Conservation (phyloP, 371 early-diverging fungal genomes). For the Rhizopus arrhizus region DNA sequence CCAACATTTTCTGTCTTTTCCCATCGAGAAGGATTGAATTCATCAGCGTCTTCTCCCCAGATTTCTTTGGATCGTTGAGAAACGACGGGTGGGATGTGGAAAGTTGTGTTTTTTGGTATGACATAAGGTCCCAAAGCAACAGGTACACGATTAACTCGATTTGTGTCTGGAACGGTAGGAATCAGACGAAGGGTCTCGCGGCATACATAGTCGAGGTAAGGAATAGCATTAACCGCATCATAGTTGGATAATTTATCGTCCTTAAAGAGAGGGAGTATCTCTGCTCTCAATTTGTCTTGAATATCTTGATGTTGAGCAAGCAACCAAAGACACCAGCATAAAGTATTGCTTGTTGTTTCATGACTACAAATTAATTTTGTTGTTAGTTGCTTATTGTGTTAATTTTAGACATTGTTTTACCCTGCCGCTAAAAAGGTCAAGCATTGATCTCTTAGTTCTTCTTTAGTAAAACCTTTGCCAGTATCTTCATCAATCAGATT, state of each 20-base stretch:
- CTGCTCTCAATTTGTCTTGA: constrained; percentile 46
- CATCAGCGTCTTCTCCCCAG: constrained; percentile 70
- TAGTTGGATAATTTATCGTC: constrained; percentile 28
- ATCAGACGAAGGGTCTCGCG: constrained; percentile 57
- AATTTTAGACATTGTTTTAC: constrained; percentile 17
- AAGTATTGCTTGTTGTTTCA: constrained; percentile 56
- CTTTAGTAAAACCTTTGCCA: constrained; percentile 31
- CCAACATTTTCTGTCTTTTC: constrained; percentile 27
- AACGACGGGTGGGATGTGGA: constrained; percentile 47
- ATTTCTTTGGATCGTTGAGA: constrained; percentile 52
- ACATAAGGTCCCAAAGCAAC: constrained; percentile 40
- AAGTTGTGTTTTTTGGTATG: constrained; percentile 57
- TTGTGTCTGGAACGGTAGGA: constrained; percentile 54
- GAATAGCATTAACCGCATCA: constrained; percentile 42
- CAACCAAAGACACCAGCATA: constrained; percentile 59
- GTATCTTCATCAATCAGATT: constrained; percentile 37
- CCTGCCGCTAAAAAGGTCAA: constrained; percentile 48
- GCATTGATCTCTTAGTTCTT: constrained; percentile 37
- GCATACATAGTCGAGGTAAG: constrained; percentile 47
- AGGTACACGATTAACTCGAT: constrained; percentile 49
- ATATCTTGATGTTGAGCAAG: constrained; percentile 47
- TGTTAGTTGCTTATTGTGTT: background rate
- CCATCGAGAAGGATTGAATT: constrained; percentile 70
- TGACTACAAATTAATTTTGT: constrained; percentile 23
- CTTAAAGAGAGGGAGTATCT: constrained; percentile 27